A percentile compares a stretch with the other conserved stretches of the same genome.
Evolutionary conservation across 2,329 filamentous ascomycete genomes (phyloP).

Genomic region (Cercospora sojina): DNA sequence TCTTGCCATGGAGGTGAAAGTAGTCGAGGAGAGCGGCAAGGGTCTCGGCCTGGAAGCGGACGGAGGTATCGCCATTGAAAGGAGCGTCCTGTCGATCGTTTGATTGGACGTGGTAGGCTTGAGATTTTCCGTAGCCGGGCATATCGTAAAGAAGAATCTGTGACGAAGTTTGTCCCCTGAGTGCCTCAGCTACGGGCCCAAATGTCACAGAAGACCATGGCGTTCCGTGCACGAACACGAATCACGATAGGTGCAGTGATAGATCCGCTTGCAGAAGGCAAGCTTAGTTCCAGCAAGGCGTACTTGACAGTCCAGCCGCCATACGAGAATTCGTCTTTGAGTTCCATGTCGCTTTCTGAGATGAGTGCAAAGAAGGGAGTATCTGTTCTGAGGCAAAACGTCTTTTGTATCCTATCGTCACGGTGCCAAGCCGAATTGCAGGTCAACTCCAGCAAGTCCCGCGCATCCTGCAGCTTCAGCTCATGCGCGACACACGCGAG

Average conservation of each 20-base stretch:
- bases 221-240: conserved; percentile 52
- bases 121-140: conserved; percentile 47
- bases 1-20: conserved; percentile 33
- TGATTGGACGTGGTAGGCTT: conserved; percentile 30
- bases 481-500: background rate
- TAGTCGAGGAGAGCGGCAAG: conserved; percentile 42
- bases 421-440: conserved; percentile 9
- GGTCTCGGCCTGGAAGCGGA: conserved; percentile 42
- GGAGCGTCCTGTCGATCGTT: conserved; percentile 9
- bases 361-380: background rate
- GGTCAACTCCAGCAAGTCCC: background rate
- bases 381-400: background rate
- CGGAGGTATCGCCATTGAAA: conserved; percentile 38
- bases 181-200: conserved; percentile 38
- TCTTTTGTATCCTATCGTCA: background rate
- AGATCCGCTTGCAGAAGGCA: conserved; percentile 35
- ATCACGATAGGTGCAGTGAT: conserved; percentile 42
- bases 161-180: conserved; percentile 36
- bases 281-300: conserved; percentile 28
- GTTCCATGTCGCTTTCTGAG: conserved; percentile 7
- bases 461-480: background rate
- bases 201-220: conserved; percentile 50
- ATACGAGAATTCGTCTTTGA: conserved; percentile 16
- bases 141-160: conserved; percentile 49
- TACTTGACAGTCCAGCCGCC: conserved; percentile 26